Evolutionary conservation across 2,329 filamentous ascomycete genomes (phyloP).

Genomic region (Stagonosporopsis vannaccii): DNA sequence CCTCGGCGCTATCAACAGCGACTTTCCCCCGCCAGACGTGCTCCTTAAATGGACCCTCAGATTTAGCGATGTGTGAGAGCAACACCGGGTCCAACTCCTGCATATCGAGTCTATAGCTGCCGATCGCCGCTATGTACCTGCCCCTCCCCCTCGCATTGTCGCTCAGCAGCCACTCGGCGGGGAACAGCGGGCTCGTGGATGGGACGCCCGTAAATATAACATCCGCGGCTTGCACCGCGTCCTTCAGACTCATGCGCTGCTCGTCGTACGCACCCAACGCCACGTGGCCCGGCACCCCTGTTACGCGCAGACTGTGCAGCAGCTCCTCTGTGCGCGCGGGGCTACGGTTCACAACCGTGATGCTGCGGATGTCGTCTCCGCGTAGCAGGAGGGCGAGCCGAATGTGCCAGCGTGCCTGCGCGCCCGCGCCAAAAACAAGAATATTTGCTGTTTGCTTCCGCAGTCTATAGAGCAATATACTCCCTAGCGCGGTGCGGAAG

Average conservation of each 20-base stretch:
- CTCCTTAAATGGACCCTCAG: neutral
- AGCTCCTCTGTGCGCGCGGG: conserved; percentile 18
- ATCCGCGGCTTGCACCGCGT: conserved; percentile 46
- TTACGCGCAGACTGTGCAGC: conserved; percentile 1
- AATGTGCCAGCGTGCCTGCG: conserved; percentile 60
- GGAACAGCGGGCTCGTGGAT: conserved; percentile 54
- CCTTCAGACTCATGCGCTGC: conserved; percentile 26
- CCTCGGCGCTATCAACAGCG: conserved; percentile 44
- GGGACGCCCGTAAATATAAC: conserved; percentile 61
- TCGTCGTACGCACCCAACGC: neutral
- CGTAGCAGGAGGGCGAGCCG: conserved; percentile 53
- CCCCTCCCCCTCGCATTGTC: conserved; percentile 15
- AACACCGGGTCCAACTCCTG: conserved; percentile 57
- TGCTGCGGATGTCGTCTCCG: conserved; percentile 40
- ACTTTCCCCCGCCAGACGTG: conserved; percentile 18
- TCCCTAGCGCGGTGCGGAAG: conserved; percentile 79
- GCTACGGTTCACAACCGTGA: conserved; percentile 38
- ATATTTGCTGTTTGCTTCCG: conserved; percentile 40
- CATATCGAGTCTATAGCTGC: conserved; percentile 52
- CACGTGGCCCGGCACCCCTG: conserved; percentile 2
- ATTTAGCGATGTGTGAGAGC: conserved; percentile 36
- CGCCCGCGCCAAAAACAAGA: conserved; percentile 58
- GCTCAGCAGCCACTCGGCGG: conserved; percentile 41
- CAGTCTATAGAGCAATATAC: conserved; percentile 62
- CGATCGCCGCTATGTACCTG: conserved; percentile 39